Base-by-base conservation (phyloP, 345 rosid species). In the Citrus cavaleriei region DNA sequence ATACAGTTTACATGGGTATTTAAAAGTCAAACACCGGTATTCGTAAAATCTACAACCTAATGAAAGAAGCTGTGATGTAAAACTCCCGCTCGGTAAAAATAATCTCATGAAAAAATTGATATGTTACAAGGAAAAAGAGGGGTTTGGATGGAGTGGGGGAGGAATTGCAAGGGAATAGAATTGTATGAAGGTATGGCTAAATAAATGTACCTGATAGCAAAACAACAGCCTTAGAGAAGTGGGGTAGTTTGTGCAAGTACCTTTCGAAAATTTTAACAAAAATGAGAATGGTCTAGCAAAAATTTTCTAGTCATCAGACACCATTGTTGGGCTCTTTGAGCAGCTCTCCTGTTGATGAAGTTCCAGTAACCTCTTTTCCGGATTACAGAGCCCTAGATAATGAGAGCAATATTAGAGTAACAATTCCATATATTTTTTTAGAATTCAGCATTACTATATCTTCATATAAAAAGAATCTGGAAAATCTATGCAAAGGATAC, bases 341-440 rank as follows among this genome's bases (percentile, higher is more conserved):
- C 97, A 95, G 83, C 86, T 89, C 73, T 89, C 96, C 81, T 68
- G 80, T 78, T 82, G 82, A 89, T 95, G 99, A 72, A 95, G 98
- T 81, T 95, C 95, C 79, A 92, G 72, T 81, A 95, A 77, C 79
- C 73, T 87, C 83, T 82, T 82, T 81, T 95, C 97, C 5, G 98
- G 98, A 79, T 79, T 82, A 49, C 98, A 91, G 10, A 95, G 89
- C 32, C 99, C 98, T 93, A 88, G 81, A 84, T 22, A 72, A 60
- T 60, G 35, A 10, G 35, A 72, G 73, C 68, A 38, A 55, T n/a
- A n/a, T 78, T 49, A 83, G 38, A 73, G 46, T 16, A 25, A 18
- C 10, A 49, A 38, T 22, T 34, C 22, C 22, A 38, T 42, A 16
- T 18, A 37, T 0, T 1, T 30, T 30, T 34, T 32, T 2, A 34